Percentiles rank a stretch among this genome's conserved stretches.
phyloP scores from a whole-genome alignment of 129 eudicot genomes.

The Heracleum sosnowskyi region DNA sequence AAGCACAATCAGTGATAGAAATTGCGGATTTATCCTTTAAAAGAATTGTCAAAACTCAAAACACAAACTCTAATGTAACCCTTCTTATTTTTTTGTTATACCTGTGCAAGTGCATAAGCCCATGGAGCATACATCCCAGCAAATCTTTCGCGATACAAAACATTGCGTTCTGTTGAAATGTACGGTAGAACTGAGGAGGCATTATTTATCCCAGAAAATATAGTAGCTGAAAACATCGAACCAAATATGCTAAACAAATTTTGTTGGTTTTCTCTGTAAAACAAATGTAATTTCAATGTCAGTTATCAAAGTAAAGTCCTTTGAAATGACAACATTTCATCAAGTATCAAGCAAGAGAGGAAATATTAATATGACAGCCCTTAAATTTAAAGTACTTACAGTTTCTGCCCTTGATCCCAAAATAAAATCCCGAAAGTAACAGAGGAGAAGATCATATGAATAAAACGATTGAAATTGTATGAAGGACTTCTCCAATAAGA shows the following conservation, averaged over 20 bases:
- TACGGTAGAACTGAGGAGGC: constrained; percentile 12
- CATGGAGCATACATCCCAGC: constrained; percentile 27
- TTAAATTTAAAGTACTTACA: constrained; percentile 7
- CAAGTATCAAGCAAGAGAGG: not conserved
- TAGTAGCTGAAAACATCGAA: constrained; percentile 17
- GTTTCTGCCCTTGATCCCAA: constrained; percentile 23
- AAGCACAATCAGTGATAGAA: not conserved
- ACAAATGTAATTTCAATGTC: not conserved
- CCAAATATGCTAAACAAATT: constrained; percentile 19
- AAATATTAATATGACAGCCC: not conserved
- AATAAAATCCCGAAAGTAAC: constrained; percentile 18
- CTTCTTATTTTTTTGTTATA: not conserved
- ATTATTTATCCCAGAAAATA: constrained; percentile 21
- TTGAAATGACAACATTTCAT: not conserved
- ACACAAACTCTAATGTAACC: not conserved
- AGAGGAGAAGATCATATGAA: constrained; percentile 8
- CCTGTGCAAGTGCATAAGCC: constrained; percentile 32
- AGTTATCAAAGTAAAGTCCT: not conserved
- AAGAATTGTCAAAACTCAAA: not conserved
- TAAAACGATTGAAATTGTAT: constrained; percentile 20
- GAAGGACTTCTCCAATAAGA: constrained; percentile 22
- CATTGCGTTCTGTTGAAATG: constrained; percentile 15
- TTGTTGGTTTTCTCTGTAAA: constrained; percentile 20
- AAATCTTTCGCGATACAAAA: constrained; percentile 19
- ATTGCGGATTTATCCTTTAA: not conserved